Percentiles rank a stretch among this genome's conserved stretches.
Evolutionary conservation across 306 rosid genomes (phyloP).

Genomic region (Mucuna pruriens): DNA sequence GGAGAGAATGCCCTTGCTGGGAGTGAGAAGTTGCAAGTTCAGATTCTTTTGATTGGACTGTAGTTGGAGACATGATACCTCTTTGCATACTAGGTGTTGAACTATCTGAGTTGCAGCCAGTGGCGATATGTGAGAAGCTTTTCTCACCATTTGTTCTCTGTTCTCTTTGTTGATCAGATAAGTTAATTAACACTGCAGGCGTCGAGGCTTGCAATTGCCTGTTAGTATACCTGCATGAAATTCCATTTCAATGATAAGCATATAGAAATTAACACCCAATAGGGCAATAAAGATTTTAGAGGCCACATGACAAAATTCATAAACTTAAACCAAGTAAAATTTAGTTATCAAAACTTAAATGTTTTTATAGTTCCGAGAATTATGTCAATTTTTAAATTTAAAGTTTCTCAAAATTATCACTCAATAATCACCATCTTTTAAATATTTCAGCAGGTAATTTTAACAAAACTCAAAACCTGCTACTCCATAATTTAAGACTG

Average conservation of each 20-base stretch:
- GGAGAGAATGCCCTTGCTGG: constrained; percentile 58
- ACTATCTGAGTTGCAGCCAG: constrained; percentile 55
- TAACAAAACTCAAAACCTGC: background rate
- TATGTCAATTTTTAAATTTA: background rate
- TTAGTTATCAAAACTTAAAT: background rate
- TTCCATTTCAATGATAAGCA: constrained; percentile 35
- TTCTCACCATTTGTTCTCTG: constrained; percentile 53
- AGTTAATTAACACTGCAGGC: constrained; percentile 42
- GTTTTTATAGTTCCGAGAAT: background rate
- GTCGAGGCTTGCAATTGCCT: constrained; percentile 54
- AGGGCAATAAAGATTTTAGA: background rate
- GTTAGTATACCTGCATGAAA: constrained; percentile 73
- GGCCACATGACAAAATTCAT: constrained; percentile 22
- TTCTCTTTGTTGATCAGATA: constrained; percentile 56
- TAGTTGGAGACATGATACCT: constrained; percentile 50
- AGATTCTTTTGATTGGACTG: constrained; percentile 69
- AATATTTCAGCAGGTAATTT: background rate
- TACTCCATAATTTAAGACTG: background rate
- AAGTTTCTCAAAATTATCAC: constrained; percentile 20
- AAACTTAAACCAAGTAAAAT: background rate
- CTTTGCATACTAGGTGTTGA: constrained; percentile 56
- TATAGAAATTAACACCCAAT: background rate
- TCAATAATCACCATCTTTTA: background rate
- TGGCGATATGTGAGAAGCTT: constrained; percentile 32
- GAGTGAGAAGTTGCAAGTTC: constrained; percentile 58